Percentiles rank a stretch among this genome's conserved stretches.
Evolutionary conservation across 768 basidiomycete genomes (phyloP).

Genomic region (Coprinopsis sp.): DNA sequence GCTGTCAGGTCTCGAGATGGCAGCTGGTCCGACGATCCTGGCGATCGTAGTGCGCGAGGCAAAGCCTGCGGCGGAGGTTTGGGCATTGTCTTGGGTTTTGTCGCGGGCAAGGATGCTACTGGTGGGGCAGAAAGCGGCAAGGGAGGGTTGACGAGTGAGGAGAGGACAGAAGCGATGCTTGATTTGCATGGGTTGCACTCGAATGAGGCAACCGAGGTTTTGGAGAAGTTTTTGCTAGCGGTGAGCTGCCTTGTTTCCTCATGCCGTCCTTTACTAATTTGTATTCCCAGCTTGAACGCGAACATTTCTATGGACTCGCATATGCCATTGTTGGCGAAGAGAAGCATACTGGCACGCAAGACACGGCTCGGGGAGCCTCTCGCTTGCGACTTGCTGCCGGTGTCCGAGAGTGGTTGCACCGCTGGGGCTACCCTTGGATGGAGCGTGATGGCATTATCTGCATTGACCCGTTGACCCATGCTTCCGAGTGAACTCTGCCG

Average conservation of each 20-base stretch:
- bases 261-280: conserved; percentile 4
- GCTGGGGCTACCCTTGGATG: conserved; percentile 96
- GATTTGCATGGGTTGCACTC: conserved; percentile 94
- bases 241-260: conserved; percentile 44
- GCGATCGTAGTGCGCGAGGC: conserved; percentile 72
- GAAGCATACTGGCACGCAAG: conserved; percentile 93
- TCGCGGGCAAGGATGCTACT: conserved; percentile 53
- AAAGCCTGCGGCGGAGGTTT: conserved; percentile 74
- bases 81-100: conserved; percentile 85
- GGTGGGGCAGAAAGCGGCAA: too few relatives aligned
- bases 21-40: conserved; percentile 78
- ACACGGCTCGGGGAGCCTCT: conserved; percentile 74
- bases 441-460: conserved; percentile 89
- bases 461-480: conserved; percentile 80
- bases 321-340: conserved; percentile 93
- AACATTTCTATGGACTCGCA: conserved; percentile 84
- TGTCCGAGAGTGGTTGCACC: conserved; percentile 86
- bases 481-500: conserved; percentile 32
- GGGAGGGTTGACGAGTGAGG: conserved; percentile 65
- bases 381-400: conserved; percentile 80
- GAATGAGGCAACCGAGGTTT: conserved; percentile 85
- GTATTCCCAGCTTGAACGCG: conserved; percentile 65
- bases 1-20: conserved; percentile 69
- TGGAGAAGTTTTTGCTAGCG: conserved; percentile 84
- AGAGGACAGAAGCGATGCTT: conserved; percentile 82